Conservation (phyloP, 129 eudicot species). For the Lonicera japonica region DNA sequence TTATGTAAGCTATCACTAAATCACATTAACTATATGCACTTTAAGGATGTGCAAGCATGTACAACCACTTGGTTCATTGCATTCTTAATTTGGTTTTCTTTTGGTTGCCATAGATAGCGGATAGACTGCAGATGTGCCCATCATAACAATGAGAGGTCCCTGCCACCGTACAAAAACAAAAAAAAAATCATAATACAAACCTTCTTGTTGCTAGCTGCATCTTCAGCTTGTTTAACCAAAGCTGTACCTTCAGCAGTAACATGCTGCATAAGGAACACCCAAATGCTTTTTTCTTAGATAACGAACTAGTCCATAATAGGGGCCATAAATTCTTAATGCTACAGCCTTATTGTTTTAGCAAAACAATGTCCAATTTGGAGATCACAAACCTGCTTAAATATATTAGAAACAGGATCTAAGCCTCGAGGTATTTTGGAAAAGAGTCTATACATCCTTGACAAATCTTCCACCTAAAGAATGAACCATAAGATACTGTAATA, state of each 20-base stretch:
- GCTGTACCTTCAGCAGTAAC: conserved; percentile 89
- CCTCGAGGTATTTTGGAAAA: conserved; percentile 74
- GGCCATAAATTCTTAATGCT: background rate
- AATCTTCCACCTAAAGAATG: conserved; percentile 61
- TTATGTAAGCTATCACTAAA: too few species aligned
- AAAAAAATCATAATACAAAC: conserved; percentile 20
- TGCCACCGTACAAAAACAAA: background rate
- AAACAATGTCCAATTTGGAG: background rate
- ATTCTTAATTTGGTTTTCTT: background rate
- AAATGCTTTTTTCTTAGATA: conserved; percentile 9
- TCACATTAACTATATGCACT: background rate
- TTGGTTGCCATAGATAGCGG: background rate
- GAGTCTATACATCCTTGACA: conserved; percentile 88
- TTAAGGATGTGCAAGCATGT: background rate
- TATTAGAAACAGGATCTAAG: conserved; percentile 78
- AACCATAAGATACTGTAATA: background rate
- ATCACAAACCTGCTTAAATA: conserved; percentile 83
- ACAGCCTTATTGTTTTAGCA: background rate
- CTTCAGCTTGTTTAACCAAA: conserved; percentile 93
- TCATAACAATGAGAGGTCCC: too few species aligned
- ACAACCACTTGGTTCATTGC: background rate
- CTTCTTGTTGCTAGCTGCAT: conserved; percentile 87
- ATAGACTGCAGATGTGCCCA: too few species aligned
- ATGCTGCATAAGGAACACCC: conserved; percentile 49
- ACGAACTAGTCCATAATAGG: background rate